Base-by-base conservation (phyloP, 1,284 basidiomycete species). In the Leccinum griseonigrum region DNA sequence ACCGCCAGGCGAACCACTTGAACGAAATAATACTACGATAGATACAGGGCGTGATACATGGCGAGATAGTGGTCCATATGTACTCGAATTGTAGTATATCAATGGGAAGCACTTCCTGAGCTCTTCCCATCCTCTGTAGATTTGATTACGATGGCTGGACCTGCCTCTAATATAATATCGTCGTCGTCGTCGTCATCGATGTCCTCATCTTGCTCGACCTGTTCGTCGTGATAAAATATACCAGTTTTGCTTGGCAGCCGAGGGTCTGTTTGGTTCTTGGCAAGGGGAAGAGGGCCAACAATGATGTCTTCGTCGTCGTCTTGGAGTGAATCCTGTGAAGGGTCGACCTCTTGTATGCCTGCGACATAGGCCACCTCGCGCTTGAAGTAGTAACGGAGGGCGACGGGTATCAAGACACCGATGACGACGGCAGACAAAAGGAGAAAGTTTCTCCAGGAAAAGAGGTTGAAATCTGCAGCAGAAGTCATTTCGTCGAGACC, bases 401-500 rank as follows among this genome's bases (percentile, higher is more conserved):
- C 92, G 38, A 98, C 94, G 0, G 96, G 96, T 58, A 97, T 92
- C 75, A 98, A 79, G 3, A 95, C 95, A 2, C 96, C 97, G 11
- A 94, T 82, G 58, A 92, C 89, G 55, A 98, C 89, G 0, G 92
- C 93, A 3, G 86, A 81, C 28, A 97, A 80, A 16, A 90, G 85
- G 64, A 97, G 81, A 69, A 93, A 90, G 76, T 97, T 97, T 66
- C 85, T 84, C 83, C 88, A 89, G 60, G 91, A 96, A 66, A 98
- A 86, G 57, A 98, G 83, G 73, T 96, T 88, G 75, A 98, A 98
- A 74, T 98, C 96, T 46, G 87, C 91, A 0, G 95, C 83, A 46
- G 87, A 89, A 4, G 96, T 96, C 95, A 99, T 98, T 65, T 95
- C 87, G 69, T 98, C 96, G 32, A 99, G 82, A 10, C 92, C 91